phyloP scores from a whole-genome alignment of 441 rosid genomes.

The Pelargonium citronellum region DNA sequence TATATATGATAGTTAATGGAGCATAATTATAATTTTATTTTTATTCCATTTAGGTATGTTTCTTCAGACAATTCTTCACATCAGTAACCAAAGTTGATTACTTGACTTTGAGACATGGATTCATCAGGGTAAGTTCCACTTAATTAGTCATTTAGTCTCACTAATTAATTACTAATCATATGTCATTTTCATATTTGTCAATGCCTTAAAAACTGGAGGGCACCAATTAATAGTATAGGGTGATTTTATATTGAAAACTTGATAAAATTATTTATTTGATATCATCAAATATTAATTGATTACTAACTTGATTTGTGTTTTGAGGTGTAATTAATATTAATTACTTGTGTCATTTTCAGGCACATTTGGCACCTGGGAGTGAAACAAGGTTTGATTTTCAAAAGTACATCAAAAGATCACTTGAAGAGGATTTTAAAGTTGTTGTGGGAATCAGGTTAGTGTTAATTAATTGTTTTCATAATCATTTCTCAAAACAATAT shows the following conservation, averaged over 20 bases:
- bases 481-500: neutral
- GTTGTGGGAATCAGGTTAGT: constrained; percentile 85
- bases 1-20: too few relatives aligned
- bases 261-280: too few relatives aligned
- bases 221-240: too few relatives aligned
- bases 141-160: neutral
- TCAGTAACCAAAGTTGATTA: constrained; percentile 88
- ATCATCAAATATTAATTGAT: too few relatives aligned
- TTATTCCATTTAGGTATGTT: constrained; percentile 56
- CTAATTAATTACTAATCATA: too few relatives aligned
- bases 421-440: constrained; percentile 77
- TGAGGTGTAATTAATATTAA: too few relatives aligned
- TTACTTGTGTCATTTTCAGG: constrained; percentile 35
- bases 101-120: constrained; percentile 81
- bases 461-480: neutral
- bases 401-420: constrained; percentile 72
- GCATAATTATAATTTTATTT: too few relatives aligned
- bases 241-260: too few relatives aligned
- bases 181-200: too few relatives aligned
- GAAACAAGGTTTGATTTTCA: constrained; percentile 68
- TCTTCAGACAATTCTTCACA: constrained; percentile 89
- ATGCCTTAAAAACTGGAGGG: too few relatives aligned
- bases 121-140: constrained; percentile 46
- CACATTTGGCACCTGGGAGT: constrained; percentile 81
- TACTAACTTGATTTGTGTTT: too few relatives aligned